phyloP scores from a whole-genome alignment of 2,329 filamentous ascomycete species.

The Capronia coronata region DNA sequence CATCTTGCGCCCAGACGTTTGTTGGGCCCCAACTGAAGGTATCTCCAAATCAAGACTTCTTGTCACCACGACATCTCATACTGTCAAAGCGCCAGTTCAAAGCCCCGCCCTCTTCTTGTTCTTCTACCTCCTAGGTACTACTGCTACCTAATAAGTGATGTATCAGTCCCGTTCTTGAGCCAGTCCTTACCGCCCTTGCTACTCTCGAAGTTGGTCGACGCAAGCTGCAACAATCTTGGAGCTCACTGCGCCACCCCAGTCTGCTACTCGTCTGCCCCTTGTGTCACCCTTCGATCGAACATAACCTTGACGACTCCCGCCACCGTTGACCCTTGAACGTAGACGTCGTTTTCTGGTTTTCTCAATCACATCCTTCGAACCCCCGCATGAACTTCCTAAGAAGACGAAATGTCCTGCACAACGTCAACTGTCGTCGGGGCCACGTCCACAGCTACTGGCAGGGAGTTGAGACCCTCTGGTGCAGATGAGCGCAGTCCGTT shows the following conservation, averaged over 20 bases:
- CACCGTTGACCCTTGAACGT: neutral
- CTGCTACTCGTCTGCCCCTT: neutral
- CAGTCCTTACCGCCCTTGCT: neutral
- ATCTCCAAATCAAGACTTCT: no score
- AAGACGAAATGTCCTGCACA: conserved; percentile 20
- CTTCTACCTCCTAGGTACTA: no score
- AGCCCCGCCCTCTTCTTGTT: no score
- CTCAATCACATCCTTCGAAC: neutral
- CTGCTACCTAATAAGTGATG: no score
- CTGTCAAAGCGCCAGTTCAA: neutral
- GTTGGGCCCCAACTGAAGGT: no score
- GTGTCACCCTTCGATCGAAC: neutral
- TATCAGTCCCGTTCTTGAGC: neutral
- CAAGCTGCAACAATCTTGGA: neutral
- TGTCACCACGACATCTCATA: neutral
- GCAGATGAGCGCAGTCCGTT: conserved; percentile 16
- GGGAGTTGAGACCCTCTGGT: conserved; percentile 13
- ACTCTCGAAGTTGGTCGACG: neutral
- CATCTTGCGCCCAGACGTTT: neutral
- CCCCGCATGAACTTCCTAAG: conserved; percentile 13
- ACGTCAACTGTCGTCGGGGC: no score
- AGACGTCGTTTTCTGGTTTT: no score
- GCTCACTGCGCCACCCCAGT: neutral
- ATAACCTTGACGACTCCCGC: neutral
- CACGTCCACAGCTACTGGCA: conserved; percentile 17